Evolutionary conservation across 768 basidiomycete species (phyloP).

Genomic region (Lyophyllum shimeji): DNA sequence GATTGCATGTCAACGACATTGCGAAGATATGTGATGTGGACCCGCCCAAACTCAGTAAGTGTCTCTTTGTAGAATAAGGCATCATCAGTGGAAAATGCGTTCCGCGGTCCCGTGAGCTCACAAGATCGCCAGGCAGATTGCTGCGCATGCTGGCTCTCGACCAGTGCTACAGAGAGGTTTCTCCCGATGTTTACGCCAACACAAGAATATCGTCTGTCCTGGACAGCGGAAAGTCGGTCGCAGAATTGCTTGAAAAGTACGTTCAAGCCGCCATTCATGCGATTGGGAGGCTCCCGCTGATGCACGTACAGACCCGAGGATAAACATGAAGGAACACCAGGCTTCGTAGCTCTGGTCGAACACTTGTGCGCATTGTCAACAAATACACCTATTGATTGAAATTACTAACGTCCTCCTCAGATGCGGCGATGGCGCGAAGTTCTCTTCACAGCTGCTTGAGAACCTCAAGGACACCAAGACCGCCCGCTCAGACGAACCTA

Average conservation of each 20-base stretch:
- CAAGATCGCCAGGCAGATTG: constrained; percentile 12
- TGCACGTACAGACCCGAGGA: constrained; percentile 18
- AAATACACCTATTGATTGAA: neutral
- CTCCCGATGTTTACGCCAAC: constrained; percentile 34
- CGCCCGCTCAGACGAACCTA: constrained; percentile 17
- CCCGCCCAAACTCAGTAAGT: constrained; percentile 31
- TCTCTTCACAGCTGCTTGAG: constrained; percentile 26
- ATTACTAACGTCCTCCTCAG: constrained; percentile 8
- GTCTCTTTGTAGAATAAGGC: neutral
- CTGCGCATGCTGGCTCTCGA: constrained; percentile 33
- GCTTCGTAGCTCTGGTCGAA: constrained; percentile 24
- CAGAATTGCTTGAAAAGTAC: constrained; percentile 25
- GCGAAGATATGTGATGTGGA: constrained; percentile 29
- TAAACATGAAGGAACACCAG: constrained; percentile 31
- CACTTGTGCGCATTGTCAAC: constrained; percentile 17
- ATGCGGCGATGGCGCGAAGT: constrained; percentile 21
- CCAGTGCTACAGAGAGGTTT: constrained; percentile 36
- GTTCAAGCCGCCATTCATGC: too few relatives aligned
- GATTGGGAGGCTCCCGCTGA: neutral
- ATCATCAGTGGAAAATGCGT: too few relatives aligned
- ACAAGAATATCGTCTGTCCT: constrained; percentile 32
- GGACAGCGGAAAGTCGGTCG: constrained; percentile 28
- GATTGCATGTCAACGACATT: constrained; percentile 37
- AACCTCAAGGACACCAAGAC: constrained; percentile 21
- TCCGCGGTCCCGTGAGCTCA: neutral